Evolutionary conservation across 2,329 filamentous ascomycete species (phyloP).

Genomic region (Colletotrichum tanaceti): DNA sequence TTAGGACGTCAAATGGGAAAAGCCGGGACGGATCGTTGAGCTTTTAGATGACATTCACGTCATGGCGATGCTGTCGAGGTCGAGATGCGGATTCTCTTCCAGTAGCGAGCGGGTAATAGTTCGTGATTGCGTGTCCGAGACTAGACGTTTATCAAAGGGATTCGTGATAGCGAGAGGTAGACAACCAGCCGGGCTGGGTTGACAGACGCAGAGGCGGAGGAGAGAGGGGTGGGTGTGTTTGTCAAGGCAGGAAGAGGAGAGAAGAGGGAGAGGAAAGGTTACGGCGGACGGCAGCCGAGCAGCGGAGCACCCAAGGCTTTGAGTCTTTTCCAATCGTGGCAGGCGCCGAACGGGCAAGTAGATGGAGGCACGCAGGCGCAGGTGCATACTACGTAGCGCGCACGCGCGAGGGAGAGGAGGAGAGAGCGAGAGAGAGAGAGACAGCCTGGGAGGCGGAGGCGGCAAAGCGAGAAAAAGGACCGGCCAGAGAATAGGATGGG

Average conservation of each 20-base stretch:
- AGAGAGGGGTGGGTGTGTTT: not conserved
- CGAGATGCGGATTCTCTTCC: constrained; percentile 10
- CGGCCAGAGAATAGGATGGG: constrained; percentile 25
- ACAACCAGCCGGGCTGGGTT: not conserved
- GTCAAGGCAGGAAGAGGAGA: constrained; percentile 12
- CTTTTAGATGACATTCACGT: constrained; percentile 27
- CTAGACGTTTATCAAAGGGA: not conserved
- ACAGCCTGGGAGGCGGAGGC: constrained; percentile 3
- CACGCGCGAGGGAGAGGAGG: not conserved
- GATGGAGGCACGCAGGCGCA: constrained; percentile 6
- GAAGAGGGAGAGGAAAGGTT: not conserved
- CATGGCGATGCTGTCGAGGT: constrained; percentile 33
- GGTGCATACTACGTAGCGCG: too few relatives aligned
- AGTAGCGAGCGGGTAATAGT: not conserved
- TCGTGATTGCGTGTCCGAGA: not conserved
- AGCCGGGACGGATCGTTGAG: constrained; percentile 19
- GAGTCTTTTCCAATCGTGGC: constrained; percentile 35
- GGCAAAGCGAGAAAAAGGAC: constrained; percentile 30
- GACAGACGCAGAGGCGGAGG: not conserved
- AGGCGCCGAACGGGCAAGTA: constrained; percentile 21
- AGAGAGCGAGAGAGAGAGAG: not conserved
- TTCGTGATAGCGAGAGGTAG: constrained; percentile 25
- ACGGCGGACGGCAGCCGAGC: constrained; percentile 6
- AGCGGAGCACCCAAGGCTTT: constrained; percentile 26
- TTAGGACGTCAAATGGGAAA: too few relatives aligned